phyloP scores from a whole-genome alignment of 2,329 filamentous ascomycete species.

The Mycocentrospora acerina region DNA sequence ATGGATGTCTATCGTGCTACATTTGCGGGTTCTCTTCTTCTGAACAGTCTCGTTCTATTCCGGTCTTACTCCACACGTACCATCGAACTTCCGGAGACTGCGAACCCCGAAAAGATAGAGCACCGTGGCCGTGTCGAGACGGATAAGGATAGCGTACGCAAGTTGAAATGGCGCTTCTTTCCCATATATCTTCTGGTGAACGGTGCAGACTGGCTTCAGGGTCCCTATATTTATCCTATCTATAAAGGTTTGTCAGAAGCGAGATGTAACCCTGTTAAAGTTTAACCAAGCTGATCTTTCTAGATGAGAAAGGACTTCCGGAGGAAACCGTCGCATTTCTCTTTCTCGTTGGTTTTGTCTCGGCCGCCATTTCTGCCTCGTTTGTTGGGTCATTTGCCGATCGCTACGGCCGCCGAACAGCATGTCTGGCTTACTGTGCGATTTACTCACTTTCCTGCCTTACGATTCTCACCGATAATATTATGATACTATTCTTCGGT shows the following conservation, averaged over 20 bases:
- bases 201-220: constrained; percentile 52
- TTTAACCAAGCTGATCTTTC: no score
- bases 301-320: constrained; percentile 49
- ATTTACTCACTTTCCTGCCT: constrained; percentile 57
- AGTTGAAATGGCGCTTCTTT: constrained; percentile 47
- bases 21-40: constrained; percentile 27
- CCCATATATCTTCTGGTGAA: constrained; percentile 48
- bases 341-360: constrained; percentile 49
- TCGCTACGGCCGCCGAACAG: constrained; percentile 52
- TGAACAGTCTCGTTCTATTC: constrained; percentile 30
- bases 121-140: constrained; percentile 25
- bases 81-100: constrained; percentile 5
- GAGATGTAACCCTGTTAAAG: neutral
- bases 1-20: constrained; percentile 37
- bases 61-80: constrained; percentile 27
- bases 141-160: constrained; percentile 31
- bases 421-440: constrained; percentile 58
- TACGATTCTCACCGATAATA: constrained; percentile 51
- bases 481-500: constrained; percentile 53
- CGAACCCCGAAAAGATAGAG: constrained; percentile 21
- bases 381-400: constrained; percentile 54
- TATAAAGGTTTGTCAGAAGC: constrained; percentile 45
- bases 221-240: constrained; percentile 55
- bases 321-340: constrained; percentile 48
- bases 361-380: constrained; percentile 52